Conservation (phyloP, 1,284 basidiomycete genomes). For the Pseudozyma hubeiensis region DNA sequence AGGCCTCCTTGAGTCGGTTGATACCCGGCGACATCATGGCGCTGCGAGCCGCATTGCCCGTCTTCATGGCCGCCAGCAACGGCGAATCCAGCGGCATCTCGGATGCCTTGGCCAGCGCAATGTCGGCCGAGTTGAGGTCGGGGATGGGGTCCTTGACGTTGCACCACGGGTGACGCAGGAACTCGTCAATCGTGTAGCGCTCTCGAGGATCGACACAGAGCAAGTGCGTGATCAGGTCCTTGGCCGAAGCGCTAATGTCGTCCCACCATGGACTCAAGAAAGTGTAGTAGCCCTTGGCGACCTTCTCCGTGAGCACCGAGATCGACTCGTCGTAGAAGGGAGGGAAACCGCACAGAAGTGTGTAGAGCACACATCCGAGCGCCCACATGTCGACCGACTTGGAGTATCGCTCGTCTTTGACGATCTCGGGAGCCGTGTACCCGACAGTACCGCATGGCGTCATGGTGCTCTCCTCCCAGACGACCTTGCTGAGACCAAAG, state of each 20-base stretch:
- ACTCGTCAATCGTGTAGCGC: constrained; percentile 97
- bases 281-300: constrained; percentile 95
- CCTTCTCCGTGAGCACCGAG: constrained; percentile 97
- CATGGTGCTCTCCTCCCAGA: constrained; percentile 99
- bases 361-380: constrained; percentile 97
- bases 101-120: constrained; percentile 60
- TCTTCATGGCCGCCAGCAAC: constrained; percentile 80
- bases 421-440: constrained; percentile 99
- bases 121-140: constrained; percentile 63
- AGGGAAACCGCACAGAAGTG: constrained; percentile 96
- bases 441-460: constrained; percentile 99
- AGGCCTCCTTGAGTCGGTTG: constrained; percentile 87
- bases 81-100: constrained; percentile 87
- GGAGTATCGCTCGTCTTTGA: constrained; percentile 98
- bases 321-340: constrained; percentile 99
- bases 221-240: constrained; percentile 93
- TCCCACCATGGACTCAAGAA: constrained; percentile 99
- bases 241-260: constrained; percentile 87
- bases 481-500: constrained; percentile 96
- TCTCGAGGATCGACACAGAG: constrained; percentile 95
- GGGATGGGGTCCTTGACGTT: constrained; percentile 70
- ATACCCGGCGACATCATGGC: constrained; percentile 87
- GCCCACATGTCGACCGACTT: constrained; percentile 99
- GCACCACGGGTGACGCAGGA: constrained; percentile 96
- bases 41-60: constrained; percentile 70